Evolutionary conservation across 2,329 filamentous ascomycete species (phyloP), one percentile per base, ranked within the genome.

Genomic region (Calycina marina): DNA sequence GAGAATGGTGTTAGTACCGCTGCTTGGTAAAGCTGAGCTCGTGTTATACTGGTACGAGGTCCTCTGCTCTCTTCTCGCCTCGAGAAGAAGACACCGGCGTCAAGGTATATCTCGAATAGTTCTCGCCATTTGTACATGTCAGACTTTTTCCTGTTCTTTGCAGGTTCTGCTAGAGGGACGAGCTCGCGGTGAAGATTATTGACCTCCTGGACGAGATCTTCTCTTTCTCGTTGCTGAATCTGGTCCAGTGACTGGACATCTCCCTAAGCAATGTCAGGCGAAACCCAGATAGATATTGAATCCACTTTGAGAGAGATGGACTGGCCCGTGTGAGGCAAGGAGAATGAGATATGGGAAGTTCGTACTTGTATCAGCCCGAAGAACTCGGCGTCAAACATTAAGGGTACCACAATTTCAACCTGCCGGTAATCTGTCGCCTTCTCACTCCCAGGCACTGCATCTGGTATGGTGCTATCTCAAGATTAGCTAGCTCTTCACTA

Each of bases 61-160:
- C 80, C 79, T 35, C 77, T 73, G 41, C 82, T 75, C 18, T 58
- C 57, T 52, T 92, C 83, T 17, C 72, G 69, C 0, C 76, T 79
- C 1, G 80, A 83, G 52, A 90, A 90, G 58, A 93, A 93, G 17
- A 92, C 65, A 34, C 77, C 70, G 5, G 77, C 77, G 35, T 90
- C 77, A 9, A 86, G 58, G 48, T 93, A 93, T 0, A 88, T 58
- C 38, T 84, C 75, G 46, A 93, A 88, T 40, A 93, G 75, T 42
- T 77, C 67, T 30, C 84, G 71, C 84, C 84, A 93, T 22, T 67
- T 67, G 32, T 74, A 70, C 14, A 92, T 57, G 49, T 90, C 79
- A n/a, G 20, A 9, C 27, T 63, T 74, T 39, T 67, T 71, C 28
- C 69, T 65, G 13, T 71, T 67, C 33, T 60, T 63, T 14, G 68